Conservation (phyloP, 2,329 filamentous ascomycete species). For the Neonectria hederae region DNA sequence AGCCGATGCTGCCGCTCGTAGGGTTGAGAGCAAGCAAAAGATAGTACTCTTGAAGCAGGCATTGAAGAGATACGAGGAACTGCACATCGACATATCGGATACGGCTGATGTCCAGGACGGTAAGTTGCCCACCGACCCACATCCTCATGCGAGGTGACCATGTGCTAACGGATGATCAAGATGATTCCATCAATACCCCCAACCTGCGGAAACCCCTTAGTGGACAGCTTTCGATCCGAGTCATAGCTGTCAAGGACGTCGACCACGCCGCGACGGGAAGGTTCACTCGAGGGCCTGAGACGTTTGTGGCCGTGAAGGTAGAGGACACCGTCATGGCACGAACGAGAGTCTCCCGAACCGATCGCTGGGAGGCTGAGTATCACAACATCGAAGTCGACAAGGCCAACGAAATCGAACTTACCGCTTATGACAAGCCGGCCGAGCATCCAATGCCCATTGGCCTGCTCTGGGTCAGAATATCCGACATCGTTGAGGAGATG, state of each 20-base stretch:
- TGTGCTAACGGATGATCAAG: constrained; percentile 56
- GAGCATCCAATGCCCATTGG: constrained; percentile 93
- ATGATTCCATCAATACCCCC: constrained; percentile 95
- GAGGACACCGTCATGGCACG: constrained; percentile 92
- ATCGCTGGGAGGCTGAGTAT: constrained; percentile 90
- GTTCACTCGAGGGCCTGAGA: constrained; percentile 92
- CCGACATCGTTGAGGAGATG: constrained; percentile 97
- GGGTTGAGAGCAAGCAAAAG: constrained; percentile 97
- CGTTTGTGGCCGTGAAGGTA: constrained; percentile 95
- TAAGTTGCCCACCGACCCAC: constrained; percentile 54
- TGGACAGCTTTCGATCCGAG: constrained; percentile 85
- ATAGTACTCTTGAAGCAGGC: constrained; percentile 96
- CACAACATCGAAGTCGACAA: constrained; percentile 97
- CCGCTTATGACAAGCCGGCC: constrained; percentile 93
- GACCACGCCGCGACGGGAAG: constrained; percentile 87
- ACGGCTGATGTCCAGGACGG: constrained; percentile 80
- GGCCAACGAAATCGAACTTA: constrained; percentile 97
- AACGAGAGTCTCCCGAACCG: constrained; percentile 84
- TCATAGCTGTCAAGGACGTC: constrained; percentile 91
- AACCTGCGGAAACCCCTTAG: constrained; percentile 96
- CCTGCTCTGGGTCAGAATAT: constrained; percentile 95
- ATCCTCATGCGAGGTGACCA: background rate
- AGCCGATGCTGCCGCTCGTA: constrained; percentile 87
- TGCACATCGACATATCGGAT: constrained; percentile 89
- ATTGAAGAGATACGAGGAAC: constrained; percentile 94